These are phyloP conservation scores for Metarhizium brunneum DNA, from an alignment of 2,329 filamentous ascomycete genomes.

Conservation along the genomic window DNA sequence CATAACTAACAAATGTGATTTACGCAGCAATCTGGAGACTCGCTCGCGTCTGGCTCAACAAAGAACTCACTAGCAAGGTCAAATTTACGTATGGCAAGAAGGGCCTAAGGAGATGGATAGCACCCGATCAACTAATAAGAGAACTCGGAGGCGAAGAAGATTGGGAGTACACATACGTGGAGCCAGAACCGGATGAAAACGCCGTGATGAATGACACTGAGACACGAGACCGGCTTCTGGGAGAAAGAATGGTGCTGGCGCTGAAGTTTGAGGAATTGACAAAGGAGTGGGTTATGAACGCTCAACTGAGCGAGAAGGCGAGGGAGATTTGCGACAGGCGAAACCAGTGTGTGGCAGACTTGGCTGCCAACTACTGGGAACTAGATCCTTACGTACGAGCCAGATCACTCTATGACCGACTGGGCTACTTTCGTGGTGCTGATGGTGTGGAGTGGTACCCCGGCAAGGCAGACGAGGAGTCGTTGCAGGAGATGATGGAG, in stretches of 20 bases:
- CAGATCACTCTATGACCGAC: conserved; percentile 66
- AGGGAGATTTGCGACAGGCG: conserved; percentile 43
- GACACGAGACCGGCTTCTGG: conserved; percentile 51
- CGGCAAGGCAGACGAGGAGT: background rate
- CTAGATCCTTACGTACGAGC: conserved; percentile 76
- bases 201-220: conserved; percentile 51
- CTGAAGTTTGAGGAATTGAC: conserved; percentile 64
- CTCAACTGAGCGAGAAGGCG: conserved; percentile 26
- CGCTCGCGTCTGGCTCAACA: conserved; percentile 83
- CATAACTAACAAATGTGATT: background rate
- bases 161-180: conserved; percentile 69
- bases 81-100: conserved; percentile 71
- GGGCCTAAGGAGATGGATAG: conserved; percentile 66
- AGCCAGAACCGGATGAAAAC: conserved; percentile 65
- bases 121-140: conserved; percentile 55
- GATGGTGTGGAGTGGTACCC: conserved; percentile 61
- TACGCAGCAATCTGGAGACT: conserved; percentile 72
- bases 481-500: conserved; percentile 1
- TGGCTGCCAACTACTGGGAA: conserved; percentile 71
- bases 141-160: conserved; percentile 74
- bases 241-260: conserved; percentile 51
- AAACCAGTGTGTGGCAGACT: conserved; percentile 44
- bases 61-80: conserved; percentile 79
- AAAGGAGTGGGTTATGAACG: conserved; percentile 53
- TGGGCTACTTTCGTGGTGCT: conserved; percentile 54